Evolutionary conservation across 2,329 filamentous ascomycete genomes (phyloP).

Genomic region (Macrophomina phaseolina): DNA sequence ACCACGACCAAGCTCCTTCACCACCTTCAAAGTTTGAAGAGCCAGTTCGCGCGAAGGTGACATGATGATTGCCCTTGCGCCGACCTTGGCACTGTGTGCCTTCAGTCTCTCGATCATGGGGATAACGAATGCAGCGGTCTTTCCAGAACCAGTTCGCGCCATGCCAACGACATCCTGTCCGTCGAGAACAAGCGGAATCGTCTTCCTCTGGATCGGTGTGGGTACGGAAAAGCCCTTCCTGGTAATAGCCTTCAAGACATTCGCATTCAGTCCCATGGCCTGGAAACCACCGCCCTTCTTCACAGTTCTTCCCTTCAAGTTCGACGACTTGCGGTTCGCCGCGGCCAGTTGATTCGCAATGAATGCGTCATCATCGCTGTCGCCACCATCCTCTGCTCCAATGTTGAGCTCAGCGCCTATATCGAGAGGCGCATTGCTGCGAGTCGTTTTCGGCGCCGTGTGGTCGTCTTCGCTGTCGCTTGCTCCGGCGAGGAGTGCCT

Average conservation of each 20-base stretch:
- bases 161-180: slow-evolving; percentile 97
- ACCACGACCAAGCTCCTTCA: slow-evolving; percentile 89
- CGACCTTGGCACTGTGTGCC: slow-evolving; percentile 83
- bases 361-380: slow-evolving; percentile 77
- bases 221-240: slow-evolving; percentile 95
- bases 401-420: slow-evolving; percentile 43
- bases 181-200: slow-evolving; percentile 88
- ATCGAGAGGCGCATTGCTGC: slow-evolving; percentile 29
- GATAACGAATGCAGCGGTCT: slow-evolving; percentile 97
- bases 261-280: slow-evolving; percentile 84
- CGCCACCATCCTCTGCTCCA: slow-evolving; percentile 61
- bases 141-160: slow-evolving; percentile 98
- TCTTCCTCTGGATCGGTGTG: slow-evolving; percentile 96
- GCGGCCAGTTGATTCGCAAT: slow-evolving; percentile 88
- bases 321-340: slow-evolving; percentile 83
- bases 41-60: slow-evolving; percentile 94
- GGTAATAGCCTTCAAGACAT: slow-evolving; percentile 86
- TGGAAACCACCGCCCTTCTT: slow-evolving; percentile 98
- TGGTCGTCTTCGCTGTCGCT: slow-evolving; percentile 53
- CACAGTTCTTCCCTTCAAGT: slow-evolving; percentile 80
- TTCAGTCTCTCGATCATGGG: slow-evolving; percentile 97
- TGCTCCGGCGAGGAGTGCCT: slow-evolving; percentile 69
- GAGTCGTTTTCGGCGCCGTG: slow-evolving; percentile 37
- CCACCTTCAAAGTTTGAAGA: slow-evolving; percentile 92
- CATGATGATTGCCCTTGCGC: slow-evolving; percentile 83